Conservation (phyloP, 345 rosid genomes). For the Eucalyptus grandis region DNA sequence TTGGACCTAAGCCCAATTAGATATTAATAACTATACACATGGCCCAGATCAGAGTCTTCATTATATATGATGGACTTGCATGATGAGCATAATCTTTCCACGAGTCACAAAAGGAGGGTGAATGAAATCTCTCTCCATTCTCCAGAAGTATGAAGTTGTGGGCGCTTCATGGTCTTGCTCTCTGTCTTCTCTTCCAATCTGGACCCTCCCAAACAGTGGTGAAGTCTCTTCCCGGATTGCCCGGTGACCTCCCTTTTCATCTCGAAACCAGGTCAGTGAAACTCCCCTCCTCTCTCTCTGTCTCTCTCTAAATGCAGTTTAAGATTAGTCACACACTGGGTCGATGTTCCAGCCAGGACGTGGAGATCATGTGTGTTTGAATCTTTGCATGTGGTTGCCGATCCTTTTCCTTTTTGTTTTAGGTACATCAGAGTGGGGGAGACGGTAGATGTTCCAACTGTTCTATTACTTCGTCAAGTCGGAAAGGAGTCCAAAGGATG, state of each 20-base stretch:
- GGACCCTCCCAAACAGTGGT: background rate
- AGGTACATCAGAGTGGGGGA: slow-evolving; percentile 5
- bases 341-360: background rate
- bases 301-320: background rate
- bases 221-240: slow-evolving; percentile 3
- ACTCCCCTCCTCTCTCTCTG: background rate
- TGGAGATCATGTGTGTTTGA: background rate
- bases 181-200: background rate
- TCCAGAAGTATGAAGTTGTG: background rate
- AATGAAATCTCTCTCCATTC: background rate
- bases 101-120: background rate
- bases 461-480: slow-evolving; percentile 4
- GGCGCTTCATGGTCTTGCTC: background rate
- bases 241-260: slow-evolving; percentile 6
- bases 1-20: too few relatives aligned
- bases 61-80: background rate
- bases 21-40: background rate
- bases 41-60: background rate
- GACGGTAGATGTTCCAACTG: background rate
- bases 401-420: background rate
- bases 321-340: background rate
- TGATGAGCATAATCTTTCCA: background rate
- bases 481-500: background rate
- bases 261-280: slow-evolving; percentile 5
- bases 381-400: background rate